A percentile compares a stretch with the other conserved stretches of the same genome.
These are phyloP conservation scores for Evansstolkia leycettana DNA, from an alignment of 495 filamentous ascomycete species.

Conservation along the genomic window DNA sequence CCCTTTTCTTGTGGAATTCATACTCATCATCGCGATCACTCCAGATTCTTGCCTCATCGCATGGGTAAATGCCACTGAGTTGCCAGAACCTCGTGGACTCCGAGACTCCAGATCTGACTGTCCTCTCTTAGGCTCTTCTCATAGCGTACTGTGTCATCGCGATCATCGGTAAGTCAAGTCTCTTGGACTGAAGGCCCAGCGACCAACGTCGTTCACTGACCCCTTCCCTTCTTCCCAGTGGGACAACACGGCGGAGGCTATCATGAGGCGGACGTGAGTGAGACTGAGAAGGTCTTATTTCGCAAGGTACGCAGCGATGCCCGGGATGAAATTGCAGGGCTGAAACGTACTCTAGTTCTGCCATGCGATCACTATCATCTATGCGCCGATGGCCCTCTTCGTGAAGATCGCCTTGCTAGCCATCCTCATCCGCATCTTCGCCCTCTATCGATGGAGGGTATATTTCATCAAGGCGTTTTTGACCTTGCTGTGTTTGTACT, in stretches of 20 bases:
- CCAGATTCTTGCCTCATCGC: slow-evolving; percentile 21
- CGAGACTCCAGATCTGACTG: no score
- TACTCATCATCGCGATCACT: slow-evolving; percentile 5
- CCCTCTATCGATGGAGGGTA: slow-evolving; percentile 25
- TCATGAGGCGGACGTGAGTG: slow-evolving; percentile 14
- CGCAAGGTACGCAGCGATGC: slow-evolving; percentile 21
- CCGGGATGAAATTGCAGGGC: no score
- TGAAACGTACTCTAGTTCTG: no score
- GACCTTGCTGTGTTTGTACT: slow-evolving; percentile 26
- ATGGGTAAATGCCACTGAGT: no score
- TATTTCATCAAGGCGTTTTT: slow-evolving; percentile 33
- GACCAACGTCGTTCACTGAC: not conserved
- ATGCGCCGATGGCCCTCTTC: slow-evolving; percentile 36
- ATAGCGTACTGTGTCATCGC: slow-evolving; percentile 26
- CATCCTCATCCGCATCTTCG: slow-evolving; percentile 35
- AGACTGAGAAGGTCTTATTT: slow-evolving; percentile 11
- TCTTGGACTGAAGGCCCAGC: not conserved
- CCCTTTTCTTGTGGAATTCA: not conserved
- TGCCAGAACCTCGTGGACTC: no score
- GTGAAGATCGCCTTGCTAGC: slow-evolving; percentile 35
- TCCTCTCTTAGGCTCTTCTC: slow-evolving; percentile 15
- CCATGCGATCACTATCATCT: slow-evolving; percentile 31
- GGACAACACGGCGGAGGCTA: slow-evolving; percentile 27
- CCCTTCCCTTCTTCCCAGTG: no score
- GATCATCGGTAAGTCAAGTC: slow-evolving; percentile 19